These are phyloP conservation scores for Cystobasidiaceae sp. DNA, from an alignment of 1,284 basidiomycete species.

Conservation along the genomic window DNA sequence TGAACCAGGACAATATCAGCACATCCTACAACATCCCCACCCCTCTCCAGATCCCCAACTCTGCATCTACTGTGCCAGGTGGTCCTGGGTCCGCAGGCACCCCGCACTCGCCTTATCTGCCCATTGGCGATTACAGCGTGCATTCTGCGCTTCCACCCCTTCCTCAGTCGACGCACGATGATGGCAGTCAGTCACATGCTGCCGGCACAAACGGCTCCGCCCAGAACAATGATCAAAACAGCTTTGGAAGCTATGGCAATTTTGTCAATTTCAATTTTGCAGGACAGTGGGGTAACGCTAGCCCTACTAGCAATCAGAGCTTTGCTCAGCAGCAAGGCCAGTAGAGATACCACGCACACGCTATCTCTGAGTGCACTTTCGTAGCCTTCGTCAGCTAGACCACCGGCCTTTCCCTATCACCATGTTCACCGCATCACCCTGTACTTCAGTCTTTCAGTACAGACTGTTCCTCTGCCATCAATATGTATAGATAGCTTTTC, in stretches of 20 bases:
- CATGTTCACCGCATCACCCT: too few relatives aligned
- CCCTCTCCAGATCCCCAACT: constrained; percentile 1
- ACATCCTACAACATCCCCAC: constrained; percentile 10
- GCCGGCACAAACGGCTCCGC: background rate
- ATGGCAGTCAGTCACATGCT: background rate
- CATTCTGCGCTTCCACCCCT: constrained; percentile 21
- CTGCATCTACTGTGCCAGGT: background rate
- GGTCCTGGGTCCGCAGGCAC: background rate
- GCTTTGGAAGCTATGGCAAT: constrained; percentile 7
- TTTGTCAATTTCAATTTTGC: constrained; percentile 16
- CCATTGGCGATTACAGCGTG: constrained; percentile 22
- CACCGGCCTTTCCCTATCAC: too few relatives aligned
- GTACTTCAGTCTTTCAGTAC: too few relatives aligned
- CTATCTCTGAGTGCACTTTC: too few relatives aligned
- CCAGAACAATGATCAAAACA: background rate
- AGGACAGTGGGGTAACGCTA: constrained; percentile 25
- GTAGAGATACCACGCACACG: too few relatives aligned
- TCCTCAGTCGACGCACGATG: constrained; percentile 6
- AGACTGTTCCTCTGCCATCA: too few relatives aligned
- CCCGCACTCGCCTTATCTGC: constrained; percentile 17
- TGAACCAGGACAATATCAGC: background rate
- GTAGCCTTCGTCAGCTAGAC: too few relatives aligned
- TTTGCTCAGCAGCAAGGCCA: constrained; percentile 20
- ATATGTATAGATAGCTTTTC: too few relatives aligned
- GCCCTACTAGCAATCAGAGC: constrained; percentile 6